Base-by-base conservation (phyloP, 2,329 filamentous ascomycete species). In the Allantophomopsis lycopodina region DNA sequence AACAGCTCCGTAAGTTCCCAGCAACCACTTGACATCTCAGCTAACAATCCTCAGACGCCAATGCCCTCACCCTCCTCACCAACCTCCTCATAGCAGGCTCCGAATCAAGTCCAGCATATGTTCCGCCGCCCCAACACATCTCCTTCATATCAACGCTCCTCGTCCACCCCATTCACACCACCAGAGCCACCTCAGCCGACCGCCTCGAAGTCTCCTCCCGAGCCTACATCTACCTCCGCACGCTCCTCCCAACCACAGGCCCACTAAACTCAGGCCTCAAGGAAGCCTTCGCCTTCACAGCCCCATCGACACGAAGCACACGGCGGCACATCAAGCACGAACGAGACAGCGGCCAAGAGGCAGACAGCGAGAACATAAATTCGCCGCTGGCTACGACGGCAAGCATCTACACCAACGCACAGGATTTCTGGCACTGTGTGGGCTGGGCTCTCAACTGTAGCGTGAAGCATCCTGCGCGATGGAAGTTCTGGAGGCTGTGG, bases 361-460 rank as follows among this genome's bases (percentile, higher is more conserved):
- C 63, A 10, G 68, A 73, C 2, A 64, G 65, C 1, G 70, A 71
- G 35, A 60, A 63, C 8, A 60, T 87, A 30, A 63, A 66, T 33
- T 68, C 73, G 6, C 65, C 68, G 8, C 65, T 86, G 42, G 78
- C 79, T 2, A 71, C 73, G 38, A 63, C 70, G 12, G 68, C 76
- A 34, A 79, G 81, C 21, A 46, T 95, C 2, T 94, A 83, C 75
- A 64, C 63, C 13, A 71, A 74, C n/a, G 83, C 81, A 1, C 77
- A 83, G 44, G 85, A 94, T 54, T 93, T 96, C 51, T 98, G 91
- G 86, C 73, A 78, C 33, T 73, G 84, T 0, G 71, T 91, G 0
- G 91, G 89, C 3, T 96, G 91, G 91, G 82, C 84, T 0, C 87
- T 96, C 57, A 91, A 89, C 55, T 96, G 89, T 61, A 88, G 85